Evolutionary conservation across 2,329 filamentous ascomycete species (phyloP), one percentile per base, ranked within the genome.

Genomic region (Colletotrichum tropicicola): DNA sequence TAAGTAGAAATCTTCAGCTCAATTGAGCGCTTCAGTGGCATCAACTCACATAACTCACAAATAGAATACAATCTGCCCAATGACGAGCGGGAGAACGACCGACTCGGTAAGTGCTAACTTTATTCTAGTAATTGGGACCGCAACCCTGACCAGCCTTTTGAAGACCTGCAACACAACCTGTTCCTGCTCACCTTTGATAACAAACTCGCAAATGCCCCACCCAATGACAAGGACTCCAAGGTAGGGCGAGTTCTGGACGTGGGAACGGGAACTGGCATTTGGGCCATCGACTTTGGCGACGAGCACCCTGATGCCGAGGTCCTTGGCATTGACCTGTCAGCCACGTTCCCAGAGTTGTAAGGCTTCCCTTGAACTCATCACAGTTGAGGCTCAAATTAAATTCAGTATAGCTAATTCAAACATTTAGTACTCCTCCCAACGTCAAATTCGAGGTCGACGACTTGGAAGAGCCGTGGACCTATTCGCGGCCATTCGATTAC

Each of bases 181-280:
- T 76, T 75, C 35, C 47, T 67, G 0, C 65, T 79, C 3, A 79
- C 75, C 0, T 70, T 77, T 10, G 69, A 73, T 1, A 71, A 72
- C 9, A 73, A 73, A 27, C 69, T 79, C 0, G 73, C 65, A 17
- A 48, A 71, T 0, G 69, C 69, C 3, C 78, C 78, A 0, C 57
- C 67, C 3, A 70, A 63, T 8, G 63, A 65, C 4, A 62, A 71
- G 8, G 70, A 45, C 10, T 66, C 67, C 4, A 48, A 53, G 10
- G 57, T 74, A 8, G 49, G 64, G 5, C 73, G 71, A 4, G 73
- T 79, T 6, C 72, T 85, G 2, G 83, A 85, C 69, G 68, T 83
- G 37, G 82, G 82, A 9, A 83, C 81, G 1, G 82, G 82, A 0
- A 85, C 81, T 4, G 82, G 81, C 10, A 70, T 76, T 6, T 81